Conservation (phyloP, 768 basidiomycete genomes). For the Sutorius australiensis region DNA sequence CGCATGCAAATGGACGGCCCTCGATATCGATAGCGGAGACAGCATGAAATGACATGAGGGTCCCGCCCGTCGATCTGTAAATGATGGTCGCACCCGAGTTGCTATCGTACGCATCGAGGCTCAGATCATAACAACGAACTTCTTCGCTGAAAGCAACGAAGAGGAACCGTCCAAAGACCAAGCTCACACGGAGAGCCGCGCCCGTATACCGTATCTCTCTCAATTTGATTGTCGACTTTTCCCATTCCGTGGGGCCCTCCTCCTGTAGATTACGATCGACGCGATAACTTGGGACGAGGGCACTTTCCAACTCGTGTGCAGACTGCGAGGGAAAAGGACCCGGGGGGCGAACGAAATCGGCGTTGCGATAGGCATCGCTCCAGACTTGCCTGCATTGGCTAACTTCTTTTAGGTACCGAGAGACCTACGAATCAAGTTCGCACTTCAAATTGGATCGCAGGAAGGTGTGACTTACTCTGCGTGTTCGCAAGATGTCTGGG, state of each 20-base stretch:
- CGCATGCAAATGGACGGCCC: constrained; percentile 17
- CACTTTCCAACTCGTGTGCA: constrained; percentile 11
- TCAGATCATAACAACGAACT: constrained; percentile 15
- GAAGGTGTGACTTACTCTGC: constrained; percentile 11
- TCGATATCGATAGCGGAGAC: constrained; percentile 10
- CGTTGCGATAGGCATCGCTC: constrained; percentile 13
- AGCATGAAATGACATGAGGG: constrained; percentile 2
- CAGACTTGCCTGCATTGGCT: constrained; percentile 14
- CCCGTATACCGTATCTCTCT: constrained; percentile 9
- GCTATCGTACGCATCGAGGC: not conserved
- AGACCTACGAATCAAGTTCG: constrained; percentile 6
- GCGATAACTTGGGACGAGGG: constrained; percentile 11
- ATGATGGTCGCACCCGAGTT: constrained; percentile 5
- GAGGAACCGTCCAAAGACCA: constrained; percentile 18
- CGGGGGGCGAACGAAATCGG: constrained; percentile 14
- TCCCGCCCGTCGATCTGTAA: not conserved
- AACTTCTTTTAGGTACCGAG: constrained; percentile 1
- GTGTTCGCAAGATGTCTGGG: constrained; percentile 15
- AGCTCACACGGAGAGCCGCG: not conserved
- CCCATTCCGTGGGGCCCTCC: not conserved
- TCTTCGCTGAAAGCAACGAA: constrained; percentile 12
- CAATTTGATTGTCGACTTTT: not conserved
- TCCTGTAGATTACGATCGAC: constrained; percentile 5
- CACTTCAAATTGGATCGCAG: not conserved
- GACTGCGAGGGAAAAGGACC: constrained; percentile 17